phyloP scores from a whole-genome alignment of 2,329 filamentous ascomycete genomes.

The Pseudogymnoascus sp. region DNA sequence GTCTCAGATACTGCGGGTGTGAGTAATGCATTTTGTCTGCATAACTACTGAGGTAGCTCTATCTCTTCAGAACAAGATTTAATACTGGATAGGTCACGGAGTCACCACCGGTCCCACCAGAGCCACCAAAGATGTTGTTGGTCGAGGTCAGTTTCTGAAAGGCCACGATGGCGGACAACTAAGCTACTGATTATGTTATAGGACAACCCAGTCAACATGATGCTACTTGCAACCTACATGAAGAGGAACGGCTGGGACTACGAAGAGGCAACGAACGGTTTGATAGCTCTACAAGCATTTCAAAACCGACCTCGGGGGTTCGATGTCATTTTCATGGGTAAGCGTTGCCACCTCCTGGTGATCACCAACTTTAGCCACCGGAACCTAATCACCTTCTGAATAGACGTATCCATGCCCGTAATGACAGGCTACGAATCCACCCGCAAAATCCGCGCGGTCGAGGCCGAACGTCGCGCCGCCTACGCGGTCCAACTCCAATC shows the following conservation, averaged over 20 bases:
- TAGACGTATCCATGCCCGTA: conserved; percentile 50
- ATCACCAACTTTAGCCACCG: neutral
- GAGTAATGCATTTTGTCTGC: neutral
- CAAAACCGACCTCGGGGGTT: conserved; percentile 29
- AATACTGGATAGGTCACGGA: neutral
- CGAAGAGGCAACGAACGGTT: conserved; percentile 38
- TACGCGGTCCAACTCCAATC: conserved; percentile 19
- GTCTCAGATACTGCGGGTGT: neutral
- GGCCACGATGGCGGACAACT: conserved; percentile 1
- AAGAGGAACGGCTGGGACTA: conserved; percentile 28
- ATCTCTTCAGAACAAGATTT: neutral
- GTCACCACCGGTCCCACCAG: too few species aligned
- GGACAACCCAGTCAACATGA: conserved; percentile 36
- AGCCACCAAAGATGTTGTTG: conserved; percentile 20
- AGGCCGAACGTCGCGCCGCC: conserved; percentile 31
- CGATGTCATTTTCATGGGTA: conserved; percentile 44
- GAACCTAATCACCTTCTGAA: conserved; percentile 21
- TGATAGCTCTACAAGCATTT: conserved; percentile 40
- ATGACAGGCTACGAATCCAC: conserved; percentile 46
- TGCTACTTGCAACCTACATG: conserved; percentile 28
- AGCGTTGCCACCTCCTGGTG: conserved; percentile 1
- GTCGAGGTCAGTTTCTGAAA: conserved; percentile 22
- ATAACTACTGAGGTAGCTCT: neutral
- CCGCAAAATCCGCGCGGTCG: conserved; percentile 41
- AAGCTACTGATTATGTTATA: conserved; percentile 30